A percentile compares a stretch with the other conserved stretches of the same genome.
Evolutionary conservation across 331 rosid species (phyloP).

Genomic region (Malus hybrid): DNA sequence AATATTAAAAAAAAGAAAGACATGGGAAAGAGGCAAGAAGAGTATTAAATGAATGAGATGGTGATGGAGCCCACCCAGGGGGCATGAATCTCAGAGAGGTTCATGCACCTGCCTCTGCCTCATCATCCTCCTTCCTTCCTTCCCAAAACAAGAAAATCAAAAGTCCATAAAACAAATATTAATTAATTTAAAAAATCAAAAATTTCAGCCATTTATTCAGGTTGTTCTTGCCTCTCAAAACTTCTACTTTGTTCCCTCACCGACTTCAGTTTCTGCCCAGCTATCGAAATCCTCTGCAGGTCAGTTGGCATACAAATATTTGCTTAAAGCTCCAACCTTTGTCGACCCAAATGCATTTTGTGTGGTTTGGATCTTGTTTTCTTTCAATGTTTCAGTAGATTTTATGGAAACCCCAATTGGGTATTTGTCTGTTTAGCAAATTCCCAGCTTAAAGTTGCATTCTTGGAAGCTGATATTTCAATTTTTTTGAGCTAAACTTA

Average conservation of each 20-base stretch:
- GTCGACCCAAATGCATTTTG: constrained; percentile 5
- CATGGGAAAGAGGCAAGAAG: not conserved
- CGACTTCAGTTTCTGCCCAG: not conserved
- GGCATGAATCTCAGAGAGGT: constrained; percentile 25
- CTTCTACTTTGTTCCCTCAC: not conserved
- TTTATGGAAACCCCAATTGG: not conserved
- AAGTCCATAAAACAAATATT: constrained; percentile 1
- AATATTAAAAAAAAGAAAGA: too few relatives aligned
- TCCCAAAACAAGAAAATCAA: not conserved
- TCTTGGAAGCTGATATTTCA: not conserved
- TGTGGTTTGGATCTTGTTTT: constrained; percentile 13
- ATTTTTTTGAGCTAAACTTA: not conserved
- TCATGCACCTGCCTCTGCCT: constrained; percentile 58
- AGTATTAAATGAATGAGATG: not conserved
- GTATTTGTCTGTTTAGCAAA: constrained; percentile 9
- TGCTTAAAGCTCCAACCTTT: not conserved
- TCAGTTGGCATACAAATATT: constrained; percentile 9
- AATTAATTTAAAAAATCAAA: not conserved
- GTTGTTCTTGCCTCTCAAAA: not conserved
- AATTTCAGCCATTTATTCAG: constrained; percentile 8
- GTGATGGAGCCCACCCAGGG: constrained; percentile 14
- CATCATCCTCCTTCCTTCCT: not conserved
- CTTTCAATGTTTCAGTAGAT: not conserved
- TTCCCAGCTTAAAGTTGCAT: not conserved
- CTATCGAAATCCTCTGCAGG: constrained; percentile 32